Conservation (phyloP, 495 filamentous ascomycete genomes). For the Bombardia bombarda region DNA sequence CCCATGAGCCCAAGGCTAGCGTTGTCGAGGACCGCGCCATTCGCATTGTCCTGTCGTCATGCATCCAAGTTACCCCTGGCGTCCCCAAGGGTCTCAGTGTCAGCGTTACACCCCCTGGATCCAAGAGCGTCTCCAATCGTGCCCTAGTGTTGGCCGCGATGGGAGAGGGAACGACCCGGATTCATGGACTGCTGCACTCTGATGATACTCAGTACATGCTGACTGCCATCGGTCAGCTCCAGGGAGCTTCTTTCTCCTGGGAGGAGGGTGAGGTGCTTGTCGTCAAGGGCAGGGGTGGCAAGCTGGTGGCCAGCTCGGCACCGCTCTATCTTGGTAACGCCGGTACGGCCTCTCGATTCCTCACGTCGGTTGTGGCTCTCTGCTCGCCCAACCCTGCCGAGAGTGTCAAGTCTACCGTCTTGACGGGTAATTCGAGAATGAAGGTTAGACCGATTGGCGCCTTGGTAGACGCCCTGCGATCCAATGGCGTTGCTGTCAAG, state of each 20-base stretch:
- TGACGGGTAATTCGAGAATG: slow-evolving; percentile 96
- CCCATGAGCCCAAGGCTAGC: slow-evolving; percentile 77
- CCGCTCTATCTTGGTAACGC: slow-evolving; percentile 93
- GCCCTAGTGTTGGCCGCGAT: slow-evolving; percentile 89
- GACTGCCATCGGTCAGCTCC: slow-evolving; percentile 70
- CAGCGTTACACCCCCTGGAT: slow-evolving; percentile 81
- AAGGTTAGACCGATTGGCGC: slow-evolving; percentile 89
- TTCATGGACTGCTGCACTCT: slow-evolving; percentile 89
- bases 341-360: slow-evolving; percentile 90
- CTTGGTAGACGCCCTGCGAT: slow-evolving; percentile 82
- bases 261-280: slow-evolving; percentile 87
- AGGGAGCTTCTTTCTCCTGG: slow-evolving; percentile 90
- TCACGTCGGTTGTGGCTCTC: slow-evolving; percentile 86
- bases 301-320: slow-evolving; percentile 63
- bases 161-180: slow-evolving; percentile 74
- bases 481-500: slow-evolving; percentile 74
- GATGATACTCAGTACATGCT: slow-evolving; percentile 98
- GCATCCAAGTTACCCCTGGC: slow-evolving; percentile 63
- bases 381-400: slow-evolving; percentile 61
- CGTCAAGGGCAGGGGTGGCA: slow-evolving; percentile 83
- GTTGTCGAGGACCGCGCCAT: slow-evolving; percentile 84
- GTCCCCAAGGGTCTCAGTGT: slow-evolving; percentile 56
- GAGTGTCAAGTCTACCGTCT: slow-evolving; percentile 56
- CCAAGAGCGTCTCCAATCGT: slow-evolving; percentile 96
- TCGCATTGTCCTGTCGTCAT: slow-evolving; percentile 72